Evolutionary conservation across 805 yeast species (phyloP), one percentile per base, ranked within the genome.

Genomic region (Myxozyma nipponensis): DNA sequence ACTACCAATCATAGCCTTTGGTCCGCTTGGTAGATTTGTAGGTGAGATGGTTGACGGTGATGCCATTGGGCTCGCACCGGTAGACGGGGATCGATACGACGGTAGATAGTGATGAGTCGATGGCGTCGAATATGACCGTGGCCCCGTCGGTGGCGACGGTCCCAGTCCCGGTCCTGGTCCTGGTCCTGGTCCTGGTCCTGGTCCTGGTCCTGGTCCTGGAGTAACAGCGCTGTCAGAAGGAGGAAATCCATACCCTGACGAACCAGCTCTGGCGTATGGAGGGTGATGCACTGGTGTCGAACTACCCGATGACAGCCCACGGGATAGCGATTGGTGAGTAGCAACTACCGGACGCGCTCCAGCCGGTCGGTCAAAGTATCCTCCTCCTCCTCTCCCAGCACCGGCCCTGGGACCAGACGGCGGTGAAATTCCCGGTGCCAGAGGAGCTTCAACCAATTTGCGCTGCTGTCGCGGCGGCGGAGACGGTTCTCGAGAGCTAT

Each of bases 1-100:
- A 34, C 47, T 39, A 25, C 38, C 30, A 28, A 53, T 49, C 57
- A 53, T 53, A 5, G 57, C 54, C 19, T 50, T 53, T 6, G 57
- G 57, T 18, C 51, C 57, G 35, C 41, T 36, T 7, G 57, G 57
- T 17, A n/a, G n/a, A 18, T 35, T 35, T 10, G 38, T 35, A 7
- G 38, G 19, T 10, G 19, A 35, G 17, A 35, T 10, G 54, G 54
- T 23, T 48, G 24, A 15, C 39, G 42, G 25, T 7, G 43, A 22
- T 15, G 44, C 47, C 10, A 19, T 19, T 19, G 48, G 22, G 2
- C 44, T 15, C 23, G 22, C 10, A 9, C 17, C 3, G 3, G 45
- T 5, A 18, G 52, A 21, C 23, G 38, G 18, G 24, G 13, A 34
- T 28, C 26, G 37, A 24, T 18, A 17, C 37, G 3, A 44, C 30